These are phyloP conservation scores for Aspergillus glaucus DNA, from an alignment of 2,329 filamentous ascomycete species.

Conservation along the genomic window DNA sequence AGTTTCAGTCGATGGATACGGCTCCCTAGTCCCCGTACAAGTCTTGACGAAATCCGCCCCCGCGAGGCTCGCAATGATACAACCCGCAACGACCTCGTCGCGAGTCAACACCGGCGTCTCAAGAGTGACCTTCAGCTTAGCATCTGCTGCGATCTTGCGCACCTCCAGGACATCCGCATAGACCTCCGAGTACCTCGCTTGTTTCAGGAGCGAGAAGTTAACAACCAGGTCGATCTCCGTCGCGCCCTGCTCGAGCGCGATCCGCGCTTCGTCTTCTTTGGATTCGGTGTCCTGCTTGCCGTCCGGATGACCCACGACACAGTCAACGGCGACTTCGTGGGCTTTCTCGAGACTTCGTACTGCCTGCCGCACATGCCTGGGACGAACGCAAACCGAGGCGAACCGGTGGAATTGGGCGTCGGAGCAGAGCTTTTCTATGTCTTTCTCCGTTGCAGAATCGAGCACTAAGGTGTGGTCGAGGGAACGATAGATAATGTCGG, in stretches of 20 bases:
- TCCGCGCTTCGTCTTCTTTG: slow-evolving; percentile 48
- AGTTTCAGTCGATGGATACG: slow-evolving; percentile 47
- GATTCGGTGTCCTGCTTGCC: slow-evolving; percentile 48
- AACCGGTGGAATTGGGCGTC: slow-evolving; percentile 45
- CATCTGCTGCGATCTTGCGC: slow-evolving; percentile 39
- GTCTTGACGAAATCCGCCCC: slow-evolving; percentile 57
- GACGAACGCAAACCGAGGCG: slow-evolving; percentile 52
- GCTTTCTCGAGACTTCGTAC: slow-evolving; percentile 40
- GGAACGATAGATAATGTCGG: slow-evolving; percentile 24
- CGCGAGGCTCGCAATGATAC: slow-evolving; percentile 47
- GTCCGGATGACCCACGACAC: slow-evolving; percentile 56
- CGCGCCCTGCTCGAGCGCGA: slow-evolving; percentile 47
- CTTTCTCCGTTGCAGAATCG: slow-evolving; percentile 37
- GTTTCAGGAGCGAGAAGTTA: slow-evolving; percentile 46
- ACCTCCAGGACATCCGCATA: slow-evolving; percentile 50
- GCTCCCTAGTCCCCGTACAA: slow-evolving; percentile 53
- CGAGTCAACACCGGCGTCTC: slow-evolving; percentile 50
- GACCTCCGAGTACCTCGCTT: slow-evolving; percentile 42
- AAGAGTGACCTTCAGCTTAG: slow-evolving; percentile 52
- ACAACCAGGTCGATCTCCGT: slow-evolving; percentile 55
- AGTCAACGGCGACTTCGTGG: slow-evolving; percentile 47
- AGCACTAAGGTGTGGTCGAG: slow-evolving; percentile 41
- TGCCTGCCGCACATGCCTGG: slow-evolving; percentile 47
- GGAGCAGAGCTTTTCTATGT: slow-evolving; percentile 50
- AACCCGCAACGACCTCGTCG: slow-evolving; percentile 49